Evolutionary conservation across 2,329 filamentous ascomycete genomes (phyloP), one percentile per base, ranked within the genome.

Genomic region (Exophiala xenobiotica): DNA sequence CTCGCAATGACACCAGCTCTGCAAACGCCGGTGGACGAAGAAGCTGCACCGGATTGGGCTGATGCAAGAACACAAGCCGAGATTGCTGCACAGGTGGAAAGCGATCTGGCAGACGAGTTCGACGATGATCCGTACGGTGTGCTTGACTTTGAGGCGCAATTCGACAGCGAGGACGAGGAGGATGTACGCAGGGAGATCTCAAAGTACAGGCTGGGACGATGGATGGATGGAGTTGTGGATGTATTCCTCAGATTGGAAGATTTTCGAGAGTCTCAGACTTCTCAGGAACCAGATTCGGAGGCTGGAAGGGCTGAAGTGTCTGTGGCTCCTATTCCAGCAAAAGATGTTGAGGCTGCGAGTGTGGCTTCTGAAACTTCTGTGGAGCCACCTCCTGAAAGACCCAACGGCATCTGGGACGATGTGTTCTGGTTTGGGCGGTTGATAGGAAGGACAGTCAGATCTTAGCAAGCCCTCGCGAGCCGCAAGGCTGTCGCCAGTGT

Each of bases 171-270:
- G 9, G 69, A 74, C 3, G 79, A 82, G 59, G 72, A 72, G 19
- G 78, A 81, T 60, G 65, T 82, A 14, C 74, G 76, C 35, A 67
- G 72, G 2, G 64, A 82, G 71, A 19, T 72, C 77, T 57, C 68
- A 71, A n/a, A 76, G 75, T 80, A 78, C 53, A 78, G 80, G 0
- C 64, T 83, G 3, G 80, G 80, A 0, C 68, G 72, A 7, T 78
- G 79, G 73, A 71, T 84, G 60, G 81, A 84, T 57, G 68, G 74
- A 19, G 61, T 83, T 27, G 78, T 83, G 51, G 78, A 79, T 52
- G 55, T 63, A 39, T 57, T 62, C 35, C 40, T 65, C 49, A 54
- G 46, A 39, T 49, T 63, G 31, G 61, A 59, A 45, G 53, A 51
- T 40, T 44, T 54, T 35, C 41, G 49, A 16, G 26, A 50, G 24